Evolutionary conservation across 2,329 filamentous ascomycete genomes (phyloP).

Genomic region (Fusarium sp.): DNA sequence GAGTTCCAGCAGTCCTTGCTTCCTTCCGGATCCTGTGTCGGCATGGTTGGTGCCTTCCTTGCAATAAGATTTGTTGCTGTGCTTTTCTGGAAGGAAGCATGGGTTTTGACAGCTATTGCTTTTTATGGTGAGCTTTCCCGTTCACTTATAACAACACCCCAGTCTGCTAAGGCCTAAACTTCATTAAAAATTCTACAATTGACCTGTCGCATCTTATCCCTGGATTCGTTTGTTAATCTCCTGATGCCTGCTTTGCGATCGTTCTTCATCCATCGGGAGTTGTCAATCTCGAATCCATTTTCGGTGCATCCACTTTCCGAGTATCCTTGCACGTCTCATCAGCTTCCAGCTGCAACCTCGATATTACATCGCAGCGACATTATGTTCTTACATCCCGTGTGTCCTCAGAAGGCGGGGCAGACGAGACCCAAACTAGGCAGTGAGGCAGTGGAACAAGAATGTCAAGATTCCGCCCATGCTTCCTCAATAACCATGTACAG

Average conservation of each 20-base stretch:
- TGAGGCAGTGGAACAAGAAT: constrained; percentile 1
- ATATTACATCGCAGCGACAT: not conserved
- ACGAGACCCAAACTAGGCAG: not conserved
- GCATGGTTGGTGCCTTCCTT: not conserved
- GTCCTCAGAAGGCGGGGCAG: constrained; percentile 10
- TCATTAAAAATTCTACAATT: not conserved
- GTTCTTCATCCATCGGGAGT: not conserved
- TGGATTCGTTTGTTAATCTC: not conserved
- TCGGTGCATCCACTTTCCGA: constrained; percentile 6
- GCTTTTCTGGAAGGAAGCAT: constrained; percentile 25
- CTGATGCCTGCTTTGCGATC: not conserved
- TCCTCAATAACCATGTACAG: not conserved
- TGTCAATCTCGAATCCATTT: not conserved
- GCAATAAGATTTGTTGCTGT: not conserved
- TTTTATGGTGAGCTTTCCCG: not conserved
- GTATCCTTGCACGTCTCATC: not conserved
- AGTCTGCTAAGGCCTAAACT: not conserved
- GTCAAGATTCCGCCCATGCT: not conserved
- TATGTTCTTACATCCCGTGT: constrained; percentile 14
- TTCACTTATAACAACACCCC: not conserved
- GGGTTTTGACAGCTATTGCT: constrained; percentile 7
- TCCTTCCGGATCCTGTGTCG: not conserved
- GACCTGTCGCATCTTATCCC: not conserved
- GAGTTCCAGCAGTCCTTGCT: not conserved
- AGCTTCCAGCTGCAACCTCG: not conserved